Conservation (phyloP, 2,329 filamentous ascomycete species). For the Dissoconium aciculare region DNA sequence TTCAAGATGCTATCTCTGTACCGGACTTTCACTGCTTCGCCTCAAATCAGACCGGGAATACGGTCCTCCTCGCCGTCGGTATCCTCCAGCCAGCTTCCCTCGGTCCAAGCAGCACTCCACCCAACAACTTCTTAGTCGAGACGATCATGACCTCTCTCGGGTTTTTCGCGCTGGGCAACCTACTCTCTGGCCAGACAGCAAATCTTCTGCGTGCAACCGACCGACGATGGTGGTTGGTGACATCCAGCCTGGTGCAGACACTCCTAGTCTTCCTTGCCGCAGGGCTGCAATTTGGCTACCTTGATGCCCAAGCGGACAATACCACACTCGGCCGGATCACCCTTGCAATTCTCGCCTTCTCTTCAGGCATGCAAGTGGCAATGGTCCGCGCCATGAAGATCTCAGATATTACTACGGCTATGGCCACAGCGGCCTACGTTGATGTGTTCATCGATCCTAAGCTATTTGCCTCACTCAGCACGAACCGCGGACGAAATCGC, state of each 20-base stretch:
- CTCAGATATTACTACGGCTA: slow-evolving; percentile 49
- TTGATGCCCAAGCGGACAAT: slow-evolving; percentile 1
- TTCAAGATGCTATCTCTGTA: slow-evolving; percentile 44
- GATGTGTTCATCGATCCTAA: slow-evolving; percentile 43
- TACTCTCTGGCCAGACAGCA: slow-evolving; percentile 42
- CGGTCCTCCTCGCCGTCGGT: slow-evolving; percentile 43
- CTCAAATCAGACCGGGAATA: slow-evolving; percentile 52
- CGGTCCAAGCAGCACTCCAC: no score
- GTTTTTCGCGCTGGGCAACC: slow-evolving; percentile 41
- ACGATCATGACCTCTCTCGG: no score
- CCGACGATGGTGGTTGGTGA: slow-evolving; percentile 39
- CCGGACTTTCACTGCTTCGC: slow-evolving; percentile 46
- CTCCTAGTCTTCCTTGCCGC: slow-evolving; percentile 40
- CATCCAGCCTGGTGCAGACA: slow-evolving; percentile 42
- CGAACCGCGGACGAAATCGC: slow-evolving; percentile 38
- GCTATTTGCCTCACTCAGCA: slow-evolving; percentile 26
- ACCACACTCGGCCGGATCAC: slow-evolving; percentile 11
- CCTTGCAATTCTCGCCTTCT: slow-evolving; percentile 39
- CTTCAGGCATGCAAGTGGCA: slow-evolving; percentile 45
- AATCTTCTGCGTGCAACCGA: slow-evolving; percentile 36
- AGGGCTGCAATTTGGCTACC: slow-evolving; percentile 30
- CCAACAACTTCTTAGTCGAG: no score
- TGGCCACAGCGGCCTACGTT: slow-evolving; percentile 49
- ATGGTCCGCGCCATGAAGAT: slow-evolving; percentile 40
- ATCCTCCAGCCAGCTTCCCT: no score